Percentiles rank a stretch among this genome's conserved stretches.
phyloP scores from a whole-genome alignment of 2,329 filamentous ascomycete genomes.

The Alternaria conjuncta region DNA sequence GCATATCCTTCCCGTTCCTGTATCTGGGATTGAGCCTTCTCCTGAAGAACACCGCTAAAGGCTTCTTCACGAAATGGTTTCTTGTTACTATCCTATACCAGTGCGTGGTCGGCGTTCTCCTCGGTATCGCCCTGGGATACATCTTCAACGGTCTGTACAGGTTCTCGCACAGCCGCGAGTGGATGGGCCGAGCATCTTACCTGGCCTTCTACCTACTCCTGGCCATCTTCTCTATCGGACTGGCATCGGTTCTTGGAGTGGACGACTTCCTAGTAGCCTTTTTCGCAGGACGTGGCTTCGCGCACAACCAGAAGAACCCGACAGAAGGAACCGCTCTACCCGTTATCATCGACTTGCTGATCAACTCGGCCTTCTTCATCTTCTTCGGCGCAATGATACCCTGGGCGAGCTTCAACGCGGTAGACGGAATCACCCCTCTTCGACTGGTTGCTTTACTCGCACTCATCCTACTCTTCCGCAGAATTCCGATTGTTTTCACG shows the following conservation, averaged over 20 bases:
- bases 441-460: constrained; percentile 55
- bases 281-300: constrained; percentile 62
- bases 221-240: constrained; percentile 59
- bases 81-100: constrained; percentile 63
- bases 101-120: constrained; percentile 55
- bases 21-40: constrained; percentile 60
- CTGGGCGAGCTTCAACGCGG: constrained; percentile 53
- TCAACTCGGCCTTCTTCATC: constrained; percentile 63
- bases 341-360: constrained; percentile 60
- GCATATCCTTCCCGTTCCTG: constrained; percentile 62
- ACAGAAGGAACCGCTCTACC: constrained; percentile 56
- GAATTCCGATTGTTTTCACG: constrained; percentile 59
- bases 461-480: constrained; percentile 59
- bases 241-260: constrained; percentile 59
- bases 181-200: constrained; percentile 58
- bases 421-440: constrained; percentile 49
- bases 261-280: constrained; percentile 66
- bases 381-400: constrained; percentile 64
- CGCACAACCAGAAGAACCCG: constrained; percentile 61
- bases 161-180: constrained; percentile 54
- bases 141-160: constrained; percentile 57
- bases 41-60: constrained; percentile 46
- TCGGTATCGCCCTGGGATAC: constrained; percentile 58
- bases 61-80: constrained; percentile 59
- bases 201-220: constrained; percentile 64